Evolutionary conservation across 495 filamentous ascomycete genomes (phyloP).

Genomic region (Penicillium turbatum): DNA sequence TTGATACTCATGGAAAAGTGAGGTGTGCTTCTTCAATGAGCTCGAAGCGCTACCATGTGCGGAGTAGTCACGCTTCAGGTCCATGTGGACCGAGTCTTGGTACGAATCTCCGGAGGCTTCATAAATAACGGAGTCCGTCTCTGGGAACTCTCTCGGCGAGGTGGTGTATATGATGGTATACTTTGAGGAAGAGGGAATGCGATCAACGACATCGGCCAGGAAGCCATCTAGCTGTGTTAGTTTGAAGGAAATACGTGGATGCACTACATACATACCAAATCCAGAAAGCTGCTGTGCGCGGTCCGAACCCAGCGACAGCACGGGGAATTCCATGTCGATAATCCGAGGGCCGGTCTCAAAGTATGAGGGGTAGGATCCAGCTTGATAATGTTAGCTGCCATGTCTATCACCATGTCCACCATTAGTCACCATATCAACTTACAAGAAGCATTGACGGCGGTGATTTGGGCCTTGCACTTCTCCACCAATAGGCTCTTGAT

Average conservation of each 20-base stretch:
- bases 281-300: conserved; percentile 42
- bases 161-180: conserved; percentile 64
- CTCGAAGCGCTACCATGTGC: conserved; percentile 17
- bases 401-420: background rate
- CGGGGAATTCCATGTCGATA: conserved; percentile 50
- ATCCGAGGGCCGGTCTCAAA: conserved; percentile 47
- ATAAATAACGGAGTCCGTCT: conserved; percentile 42
- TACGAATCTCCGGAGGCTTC: conserved; percentile 49
- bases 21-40: conserved; percentile 27
- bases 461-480: conserved; percentile 49
- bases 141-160: conserved; percentile 39
- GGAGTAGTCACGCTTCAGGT: conserved; percentile 55
- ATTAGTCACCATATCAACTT: conserved; percentile 25
- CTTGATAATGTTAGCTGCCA: conserved; percentile 27
- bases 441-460: conserved; percentile 62
- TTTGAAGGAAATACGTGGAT: background rate
- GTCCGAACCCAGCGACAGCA: conserved; percentile 37
- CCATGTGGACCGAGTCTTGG: conserved; percentile 49
- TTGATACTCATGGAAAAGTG: conserved; percentile 87
- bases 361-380: conserved; percentile 41
- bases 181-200: conserved; percentile 49
- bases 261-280: conserved; percentile 37
- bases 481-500: conserved; percentile 49
- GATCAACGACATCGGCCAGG: conserved; percentile 52
- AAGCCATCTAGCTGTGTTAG: conserved; percentile 49